Percentiles rank a stretch among this genome's conserved stretches.
phyloP scores from a whole-genome alignment of 2,329 filamentous ascomycete genomes.

The Rugonectria rugulosa region DNA sequence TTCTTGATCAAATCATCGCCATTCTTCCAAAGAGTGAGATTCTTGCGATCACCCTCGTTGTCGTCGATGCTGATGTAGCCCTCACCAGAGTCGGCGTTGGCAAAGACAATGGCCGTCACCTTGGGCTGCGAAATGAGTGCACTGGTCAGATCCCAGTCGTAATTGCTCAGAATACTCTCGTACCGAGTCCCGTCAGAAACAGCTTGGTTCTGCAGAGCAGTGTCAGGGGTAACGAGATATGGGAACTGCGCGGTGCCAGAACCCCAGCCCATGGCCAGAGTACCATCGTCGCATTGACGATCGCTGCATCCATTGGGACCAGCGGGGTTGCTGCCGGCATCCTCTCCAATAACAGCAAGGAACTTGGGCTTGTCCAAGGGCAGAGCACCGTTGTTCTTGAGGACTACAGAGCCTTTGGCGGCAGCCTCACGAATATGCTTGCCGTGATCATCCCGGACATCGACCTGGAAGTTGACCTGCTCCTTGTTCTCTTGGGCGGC shows the following conservation, averaged over 20 bases:
- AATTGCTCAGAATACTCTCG: conserved; percentile 73
- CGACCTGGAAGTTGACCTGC: conserved; percentile 80
- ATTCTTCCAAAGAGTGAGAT: conserved; percentile 87
- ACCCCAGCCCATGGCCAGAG: conserved; percentile 81
- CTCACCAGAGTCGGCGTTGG: conserved; percentile 86
- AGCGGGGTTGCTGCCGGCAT: conserved; percentile 76
- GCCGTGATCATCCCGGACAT: conserved; percentile 81
- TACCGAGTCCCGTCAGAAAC: conserved; percentile 64
- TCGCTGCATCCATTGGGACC: conserved; percentile 84
- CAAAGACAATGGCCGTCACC: conserved; percentile 83
- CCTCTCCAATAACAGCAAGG: conserved; percentile 80
- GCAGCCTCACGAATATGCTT: conserved; percentile 77
- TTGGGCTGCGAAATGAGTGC: conserved; percentile 67
- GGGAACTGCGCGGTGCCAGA: conserved; percentile 78
- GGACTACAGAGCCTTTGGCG: conserved; percentile 81
- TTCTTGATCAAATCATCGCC: conserved; percentile 84
- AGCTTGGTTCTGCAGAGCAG: conserved; percentile 71
- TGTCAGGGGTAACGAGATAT: conserved; percentile 77
- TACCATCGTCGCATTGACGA: conserved; percentile 66
- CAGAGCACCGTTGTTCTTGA: conserved; percentile 83
- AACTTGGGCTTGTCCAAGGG: conserved; percentile 82
- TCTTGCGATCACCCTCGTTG: conserved; percentile 89
- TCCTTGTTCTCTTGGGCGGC: conserved; percentile 67
- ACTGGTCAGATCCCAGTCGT: conserved; percentile 67
- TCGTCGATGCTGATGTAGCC: conserved; percentile 84